These are phyloP conservation scores for Laguncularia racemosa DNA, from an alignment of 345 rosid genomes.

Conservation along the genomic window DNA sequence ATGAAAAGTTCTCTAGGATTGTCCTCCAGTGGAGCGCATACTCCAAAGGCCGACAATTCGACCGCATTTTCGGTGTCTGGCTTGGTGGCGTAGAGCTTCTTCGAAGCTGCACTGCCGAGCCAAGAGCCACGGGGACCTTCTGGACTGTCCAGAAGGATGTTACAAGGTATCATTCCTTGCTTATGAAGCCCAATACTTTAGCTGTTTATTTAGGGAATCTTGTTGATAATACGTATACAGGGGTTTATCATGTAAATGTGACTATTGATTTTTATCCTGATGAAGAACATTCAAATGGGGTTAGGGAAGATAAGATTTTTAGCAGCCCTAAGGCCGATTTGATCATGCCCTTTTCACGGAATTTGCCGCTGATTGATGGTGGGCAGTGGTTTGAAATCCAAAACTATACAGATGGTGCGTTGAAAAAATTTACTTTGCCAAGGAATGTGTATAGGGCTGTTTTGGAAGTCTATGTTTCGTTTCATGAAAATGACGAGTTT, in stretches of 20 bases:
- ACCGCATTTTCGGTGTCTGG: slow-evolving; percentile 16
- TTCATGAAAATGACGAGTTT: too few relatives aligned
- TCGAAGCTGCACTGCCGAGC: slow-evolving; percentile 12
- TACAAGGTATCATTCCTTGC: too few relatives aligned
- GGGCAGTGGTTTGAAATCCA: slow-evolving; percentile 14
- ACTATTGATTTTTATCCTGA: slow-evolving; percentile 3
- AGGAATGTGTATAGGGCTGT: slow-evolving; percentile 9
- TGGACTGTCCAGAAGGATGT: too few relatives aligned
- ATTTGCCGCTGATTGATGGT: background rate
- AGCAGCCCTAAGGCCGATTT: slow-evolving; percentile 6
- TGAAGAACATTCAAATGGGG: too few relatives aligned
- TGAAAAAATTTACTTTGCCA: slow-evolving; percentile 10
- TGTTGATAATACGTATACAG: background rate
- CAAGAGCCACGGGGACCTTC: slow-evolving; percentile 2
- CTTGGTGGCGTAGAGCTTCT: slow-evolving; percentile 21
- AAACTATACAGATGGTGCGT: background rate
- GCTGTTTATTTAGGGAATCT: slow-evolving; percentile 1
- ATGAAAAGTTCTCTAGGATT: slow-evolving; percentile 17
- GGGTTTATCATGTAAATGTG: slow-evolving; percentile 8
- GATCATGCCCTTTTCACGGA: slow-evolving; percentile 11
- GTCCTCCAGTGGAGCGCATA: too few relatives aligned
- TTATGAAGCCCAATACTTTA: background rate
- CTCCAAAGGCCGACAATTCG: background rate
- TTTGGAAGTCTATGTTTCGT: slow-evolving; percentile 16
- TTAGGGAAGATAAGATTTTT: background rate